phyloP scores from a whole-genome alignment of 129 eudicot species.

The Escallonia herrerae region DNA sequence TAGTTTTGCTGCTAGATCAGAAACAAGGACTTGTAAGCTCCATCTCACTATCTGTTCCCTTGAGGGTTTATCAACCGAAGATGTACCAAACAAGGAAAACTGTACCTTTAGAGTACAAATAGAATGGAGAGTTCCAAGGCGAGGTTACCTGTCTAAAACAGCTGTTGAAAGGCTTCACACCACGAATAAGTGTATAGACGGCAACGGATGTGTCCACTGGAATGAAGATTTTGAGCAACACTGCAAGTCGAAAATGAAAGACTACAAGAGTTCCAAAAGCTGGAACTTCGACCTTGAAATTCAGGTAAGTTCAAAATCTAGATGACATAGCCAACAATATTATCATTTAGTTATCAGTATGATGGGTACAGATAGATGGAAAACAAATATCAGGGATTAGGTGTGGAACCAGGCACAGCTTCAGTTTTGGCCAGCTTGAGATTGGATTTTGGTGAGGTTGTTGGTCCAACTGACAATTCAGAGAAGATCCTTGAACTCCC shows the following conservation, averaged over 20 bases:
- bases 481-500: conserved; percentile 42
- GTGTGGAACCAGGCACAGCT: conserved; percentile 28
- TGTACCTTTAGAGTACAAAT: conserved; percentile 30
- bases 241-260: conserved; percentile 28
- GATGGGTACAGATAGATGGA: conserved; percentile 20
- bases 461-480: conserved; percentile 8
- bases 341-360: not conserved
- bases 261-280: conserved; percentile 13
- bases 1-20: conserved; percentile 22
- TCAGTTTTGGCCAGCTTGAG: conserved; percentile 30
- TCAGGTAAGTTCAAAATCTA: conserved; percentile 31
- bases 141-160: conserved; percentile 21
- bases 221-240: conserved; percentile 44
- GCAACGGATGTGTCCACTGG: conserved; percentile 38
- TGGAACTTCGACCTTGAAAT: conserved; percentile 37
- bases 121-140: conserved; percentile 27
- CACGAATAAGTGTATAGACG: conserved; percentile 25
- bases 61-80: conserved; percentile 25
- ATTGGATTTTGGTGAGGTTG: conserved; percentile 26
- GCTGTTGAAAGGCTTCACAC: conserved; percentile 25
- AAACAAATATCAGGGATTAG: conserved; percentile 32
- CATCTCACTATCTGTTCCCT: conserved; percentile 37
- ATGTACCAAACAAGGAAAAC: conserved; percentile 23
- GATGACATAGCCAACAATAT: conserved; percentile 3
- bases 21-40: conserved; percentile 33